phyloP scores from a whole-genome alignment of 257 asterid genomes.

The Buddleja alternifolia region DNA sequence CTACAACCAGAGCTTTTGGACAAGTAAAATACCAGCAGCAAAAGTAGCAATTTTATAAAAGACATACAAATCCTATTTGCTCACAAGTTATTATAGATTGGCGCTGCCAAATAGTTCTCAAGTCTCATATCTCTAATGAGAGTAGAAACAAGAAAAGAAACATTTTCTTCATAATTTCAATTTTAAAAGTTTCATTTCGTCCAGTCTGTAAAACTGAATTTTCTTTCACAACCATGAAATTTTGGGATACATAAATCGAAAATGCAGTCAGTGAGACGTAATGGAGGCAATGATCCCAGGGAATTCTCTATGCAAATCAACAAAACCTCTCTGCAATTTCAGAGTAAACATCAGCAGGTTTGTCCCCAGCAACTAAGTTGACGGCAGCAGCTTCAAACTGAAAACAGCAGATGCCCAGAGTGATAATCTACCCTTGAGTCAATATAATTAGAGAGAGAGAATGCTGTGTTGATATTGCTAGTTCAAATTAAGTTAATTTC shows the following conservation, averaged over 20 bases:
- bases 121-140: not conserved
- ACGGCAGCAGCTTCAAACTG: constrained; percentile 98
- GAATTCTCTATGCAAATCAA: constrained; percentile 1
- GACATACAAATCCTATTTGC: too few relatives aligned
- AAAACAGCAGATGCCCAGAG: constrained; percentile 30
- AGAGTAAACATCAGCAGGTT: constrained; percentile 94
- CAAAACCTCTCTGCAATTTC: constrained; percentile 90
- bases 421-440: constrained; percentile 8
- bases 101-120: not conserved
- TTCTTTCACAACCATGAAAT: constrained; percentile 12
- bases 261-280: not conserved
- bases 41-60: too few relatives aligned
- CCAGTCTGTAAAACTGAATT: not conserved
- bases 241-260: not conserved
- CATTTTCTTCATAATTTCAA: not conserved
- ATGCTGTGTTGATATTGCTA: not conserved
- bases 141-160: not conserved
- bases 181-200: constrained; percentile 6
- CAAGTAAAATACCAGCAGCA: too few relatives aligned
- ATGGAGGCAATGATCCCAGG: not conserved
- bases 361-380: constrained; percentile 84
- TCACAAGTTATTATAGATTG: too few relatives aligned
- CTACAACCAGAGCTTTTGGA: too few relatives aligned
- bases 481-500: constrained; percentile 6
- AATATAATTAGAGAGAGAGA: constrained; percentile 12